Percentiles rank a stretch among this genome's conserved stretches.
Evolutionary conservation across 495 filamentous ascomycete species (phyloP).

Genomic region (Lophium mytilinum): DNA sequence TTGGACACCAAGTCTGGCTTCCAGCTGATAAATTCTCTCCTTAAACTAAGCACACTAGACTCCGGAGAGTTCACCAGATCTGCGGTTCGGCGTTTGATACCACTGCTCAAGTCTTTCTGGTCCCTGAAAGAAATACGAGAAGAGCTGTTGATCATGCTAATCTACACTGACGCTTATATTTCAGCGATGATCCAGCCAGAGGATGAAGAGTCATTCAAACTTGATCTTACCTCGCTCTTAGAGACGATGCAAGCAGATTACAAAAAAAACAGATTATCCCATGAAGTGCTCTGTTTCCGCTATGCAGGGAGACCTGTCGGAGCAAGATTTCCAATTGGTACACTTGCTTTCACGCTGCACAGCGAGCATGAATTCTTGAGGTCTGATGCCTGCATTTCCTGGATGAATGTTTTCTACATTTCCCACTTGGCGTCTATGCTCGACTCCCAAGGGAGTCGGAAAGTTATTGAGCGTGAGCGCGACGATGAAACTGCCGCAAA

Average conservation of each 20-base stretch:
- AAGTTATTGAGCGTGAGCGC: constrained; percentile 9
- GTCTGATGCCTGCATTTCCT: not conserved
- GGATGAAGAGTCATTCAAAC: constrained; percentile 23
- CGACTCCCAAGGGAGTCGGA: constrained; percentile 10
- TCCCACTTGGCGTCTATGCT: constrained; percentile 17
- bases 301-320: constrained; percentile 2
- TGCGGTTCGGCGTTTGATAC: constrained; percentile 53
- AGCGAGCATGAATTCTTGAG: constrained; percentile 11
- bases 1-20: no score
- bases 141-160: constrained; percentile 63
- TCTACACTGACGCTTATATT: constrained; percentile 55
- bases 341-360: constrained; percentile 16
- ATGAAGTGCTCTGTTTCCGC: constrained; percentile 43
- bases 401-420: constrained; percentile 17
- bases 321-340: constrained; percentile 12
- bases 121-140: constrained; percentile 59
- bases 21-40: constrained; percentile 54
- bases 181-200: constrained; percentile 32
- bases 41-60: constrained; percentile 58
- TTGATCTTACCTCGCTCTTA: constrained; percentile 31
- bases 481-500: constrained; percentile 41
- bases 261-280: constrained; percentile 60
- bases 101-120: constrained; percentile 69
- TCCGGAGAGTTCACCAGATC: constrained; percentile 52
- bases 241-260: constrained; percentile 60